Evolutionary conservation across 768 basidiomycete genomes (phyloP).

Genomic region (Hypsizygus marmoreus): DNA sequence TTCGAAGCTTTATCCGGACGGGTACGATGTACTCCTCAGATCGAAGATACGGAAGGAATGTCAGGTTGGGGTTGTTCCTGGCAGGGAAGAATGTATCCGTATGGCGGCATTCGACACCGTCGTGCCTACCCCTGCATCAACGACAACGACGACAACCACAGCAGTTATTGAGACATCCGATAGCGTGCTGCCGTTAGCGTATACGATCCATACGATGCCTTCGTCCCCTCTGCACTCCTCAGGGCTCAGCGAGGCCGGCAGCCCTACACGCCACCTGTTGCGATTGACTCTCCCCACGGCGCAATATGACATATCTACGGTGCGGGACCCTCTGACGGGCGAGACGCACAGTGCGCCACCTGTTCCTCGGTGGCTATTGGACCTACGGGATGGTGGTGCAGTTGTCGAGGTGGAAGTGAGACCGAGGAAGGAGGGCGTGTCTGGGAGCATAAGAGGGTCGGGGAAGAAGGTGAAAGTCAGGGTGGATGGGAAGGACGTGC

Average conservation of each 20-base stretch:
- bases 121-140: slow-evolving; percentile 1
- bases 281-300: slow-evolving; percentile 82
- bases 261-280: slow-evolving; percentile 73
- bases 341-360: slow-evolving; percentile 58
- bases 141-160: background rate
- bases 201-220: slow-evolving; percentile 74
- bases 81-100: slow-evolving; percentile 34
- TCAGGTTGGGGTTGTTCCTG: slow-evolving; percentile 23
- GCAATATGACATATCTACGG: slow-evolving; percentile 72
- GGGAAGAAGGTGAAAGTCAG: slow-evolving; percentile 36
- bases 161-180: slow-evolving; percentile 9
- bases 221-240: slow-evolving; percentile 82
- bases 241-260: slow-evolving; percentile 45
- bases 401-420: slow-evolving; percentile 59
- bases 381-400: slow-evolving; percentile 53
- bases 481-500: slow-evolving; percentile 51
- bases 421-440: slow-evolving; percentile 36
- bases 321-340: slow-evolving; percentile 81
- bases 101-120: slow-evolving; percentile 12
- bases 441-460: slow-evolving; percentile 28
- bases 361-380: slow-evolving; percentile 73
- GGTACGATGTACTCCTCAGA: slow-evolving; percentile 58
- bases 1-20: slow-evolving; percentile 75
- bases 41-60: slow-evolving; percentile 43
- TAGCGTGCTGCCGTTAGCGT: slow-evolving; percentile 51